Conservation (phyloP, 2,329 filamentous ascomycete species). For the Xylaria sp. region DNA sequence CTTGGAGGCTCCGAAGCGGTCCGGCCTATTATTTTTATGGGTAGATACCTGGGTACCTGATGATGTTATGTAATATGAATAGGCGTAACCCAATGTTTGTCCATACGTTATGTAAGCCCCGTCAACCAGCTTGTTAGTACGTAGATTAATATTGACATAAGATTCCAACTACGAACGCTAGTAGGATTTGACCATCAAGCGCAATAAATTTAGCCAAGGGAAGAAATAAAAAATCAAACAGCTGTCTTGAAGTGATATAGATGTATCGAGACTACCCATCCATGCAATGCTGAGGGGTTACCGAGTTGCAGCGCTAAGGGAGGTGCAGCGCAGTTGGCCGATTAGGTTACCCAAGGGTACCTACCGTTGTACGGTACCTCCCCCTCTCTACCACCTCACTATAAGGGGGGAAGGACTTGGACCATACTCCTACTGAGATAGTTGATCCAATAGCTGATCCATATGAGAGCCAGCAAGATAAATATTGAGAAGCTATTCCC, state of each 20-base stretch:
- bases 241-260: background rate
- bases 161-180: no score
- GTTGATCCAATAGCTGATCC: background rate
- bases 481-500: background rate
- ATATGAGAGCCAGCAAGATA: background rate
- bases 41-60: background rate
- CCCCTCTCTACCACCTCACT: background rate
- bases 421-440: background rate
- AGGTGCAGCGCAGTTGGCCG: background rate
- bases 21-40: conserved; percentile 18
- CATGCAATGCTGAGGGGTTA: background rate
- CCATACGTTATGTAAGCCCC: no score
- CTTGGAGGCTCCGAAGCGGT: conserved; percentile 29
- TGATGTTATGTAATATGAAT: background rate
- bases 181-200: background rate
- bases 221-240: background rate
- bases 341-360: background rate
- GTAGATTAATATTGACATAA: no score
- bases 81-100: no score
- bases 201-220: background rate
- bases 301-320: background rate
- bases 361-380: background rate
- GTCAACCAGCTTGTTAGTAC: no score
- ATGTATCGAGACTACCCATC: background rate
- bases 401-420: background rate